Percentiles rank a stretch among this genome's conserved stretches.
Conservation (phyloP, 768 basidiomycete genomes). For the Paxillus ammoniavirescens region DNA sequence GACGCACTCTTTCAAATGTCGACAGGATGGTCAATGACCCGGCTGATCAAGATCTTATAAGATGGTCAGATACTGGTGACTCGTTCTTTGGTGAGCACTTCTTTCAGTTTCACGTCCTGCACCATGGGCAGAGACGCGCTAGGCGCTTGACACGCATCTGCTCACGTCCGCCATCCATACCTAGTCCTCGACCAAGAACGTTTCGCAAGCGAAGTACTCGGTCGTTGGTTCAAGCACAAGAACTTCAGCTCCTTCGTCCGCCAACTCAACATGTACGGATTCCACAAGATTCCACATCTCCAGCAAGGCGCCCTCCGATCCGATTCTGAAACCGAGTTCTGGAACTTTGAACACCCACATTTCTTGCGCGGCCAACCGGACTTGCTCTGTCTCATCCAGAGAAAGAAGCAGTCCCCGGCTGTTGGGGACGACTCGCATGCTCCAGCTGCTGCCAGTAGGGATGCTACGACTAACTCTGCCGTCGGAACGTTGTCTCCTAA, state of each 20-base stretch:
- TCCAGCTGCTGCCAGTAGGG: constrained; percentile 11
- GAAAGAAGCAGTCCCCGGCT: constrained; percentile 61
- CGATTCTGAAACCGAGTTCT: constrained; percentile 77
- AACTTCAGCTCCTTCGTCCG: constrained; percentile 96
- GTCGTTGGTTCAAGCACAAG: constrained; percentile 96
- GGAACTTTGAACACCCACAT: constrained; percentile 90
- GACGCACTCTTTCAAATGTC: constrained; percentile 1
- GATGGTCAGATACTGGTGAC: constrained; percentile 90
- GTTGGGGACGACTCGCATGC: constrained; percentile 33
- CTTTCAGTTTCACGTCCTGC: no score
- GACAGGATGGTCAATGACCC: constrained; percentile 89
- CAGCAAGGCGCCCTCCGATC: constrained; percentile 90
- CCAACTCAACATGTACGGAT: constrained; percentile 96
- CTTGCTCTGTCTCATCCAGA: constrained; percentile 80
- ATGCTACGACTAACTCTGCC: constrained; percentile 11
- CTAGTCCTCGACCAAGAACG: constrained; percentile 89
- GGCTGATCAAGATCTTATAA: constrained; percentile 77
- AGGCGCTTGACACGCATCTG: background rate
- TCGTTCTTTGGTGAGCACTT: constrained; percentile 77
- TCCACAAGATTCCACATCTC: constrained; percentile 94
- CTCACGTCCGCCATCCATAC: background rate
- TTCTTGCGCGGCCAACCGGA: constrained; percentile 90
- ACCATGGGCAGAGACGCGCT: background rate
- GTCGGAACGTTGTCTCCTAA: constrained; percentile 36
- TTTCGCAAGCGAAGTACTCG: constrained; percentile 86